Conservation (phyloP, 148 eudicot species). For the Heliamphora exappendiculata region DNA sequence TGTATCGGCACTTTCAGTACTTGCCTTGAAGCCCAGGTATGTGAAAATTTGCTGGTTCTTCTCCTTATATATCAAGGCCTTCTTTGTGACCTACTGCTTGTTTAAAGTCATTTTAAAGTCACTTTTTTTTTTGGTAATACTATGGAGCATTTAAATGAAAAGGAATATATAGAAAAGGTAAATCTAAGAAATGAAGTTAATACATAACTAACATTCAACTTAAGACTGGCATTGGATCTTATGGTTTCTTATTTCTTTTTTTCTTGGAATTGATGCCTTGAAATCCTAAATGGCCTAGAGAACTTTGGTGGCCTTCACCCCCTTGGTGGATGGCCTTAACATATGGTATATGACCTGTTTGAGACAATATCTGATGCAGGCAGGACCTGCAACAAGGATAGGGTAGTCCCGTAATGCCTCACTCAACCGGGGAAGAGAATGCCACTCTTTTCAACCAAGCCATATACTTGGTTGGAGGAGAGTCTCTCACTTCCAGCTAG, state of each 20-base stretch:
- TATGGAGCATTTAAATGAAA: background rate
- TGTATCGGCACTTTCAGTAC: slow-evolving; percentile 39
- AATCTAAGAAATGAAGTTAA: background rate
- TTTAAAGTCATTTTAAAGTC: background rate
- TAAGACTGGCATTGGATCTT: background rate
- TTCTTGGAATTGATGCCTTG: too few relatives aligned
- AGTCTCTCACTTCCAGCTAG: too few relatives aligned
- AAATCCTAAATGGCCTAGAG: too few relatives aligned
- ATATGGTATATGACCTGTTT: too few relatives aligned
- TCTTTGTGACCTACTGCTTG: background rate
- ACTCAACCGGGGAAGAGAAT: too few relatives aligned
- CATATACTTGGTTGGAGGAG: too few relatives aligned
- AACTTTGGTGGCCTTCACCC: too few relatives aligned
- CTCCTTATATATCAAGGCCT: background rate
- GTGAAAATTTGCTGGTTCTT: background rate
- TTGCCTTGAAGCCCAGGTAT: slow-evolving; percentile 53
- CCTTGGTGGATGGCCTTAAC: too few relatives aligned
- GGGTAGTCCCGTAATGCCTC: too few relatives aligned
- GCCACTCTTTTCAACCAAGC: too few relatives aligned
- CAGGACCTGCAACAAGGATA: too few relatives aligned
- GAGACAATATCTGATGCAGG: too few relatives aligned
- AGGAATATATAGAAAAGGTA: background rate
- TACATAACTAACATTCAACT: background rate
- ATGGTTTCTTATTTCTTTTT: background rate
- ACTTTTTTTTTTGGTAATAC: background rate